Evolutionary conservation across 2,329 filamentous ascomycete genomes (phyloP).

Genomic region (Delphinella strobiligena): DNA sequence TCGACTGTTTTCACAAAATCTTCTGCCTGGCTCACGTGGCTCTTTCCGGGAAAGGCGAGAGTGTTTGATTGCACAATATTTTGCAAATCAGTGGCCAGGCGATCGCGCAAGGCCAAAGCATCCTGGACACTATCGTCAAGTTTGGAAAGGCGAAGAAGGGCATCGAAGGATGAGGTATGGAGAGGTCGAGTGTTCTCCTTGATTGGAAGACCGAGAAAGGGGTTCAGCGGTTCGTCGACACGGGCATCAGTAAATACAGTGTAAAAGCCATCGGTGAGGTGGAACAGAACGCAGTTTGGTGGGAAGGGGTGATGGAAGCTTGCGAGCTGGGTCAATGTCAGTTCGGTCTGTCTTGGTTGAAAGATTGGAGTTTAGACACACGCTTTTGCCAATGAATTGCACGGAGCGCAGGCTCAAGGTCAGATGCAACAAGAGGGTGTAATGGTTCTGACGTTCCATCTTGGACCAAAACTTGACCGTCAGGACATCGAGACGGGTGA

Average conservation of each 20-base stretch:
- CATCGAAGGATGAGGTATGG: conserved; percentile 72
- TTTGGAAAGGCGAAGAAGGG: conserved; percentile 77
- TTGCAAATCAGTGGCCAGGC: conserved; percentile 69
- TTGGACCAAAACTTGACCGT: conserved; percentile 65
- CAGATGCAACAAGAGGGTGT: conserved; percentile 60
- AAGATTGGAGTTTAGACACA: conserved; percentile 23
- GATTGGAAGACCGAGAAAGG: conserved; percentile 20
- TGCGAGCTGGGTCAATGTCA: conserved; percentile 30
- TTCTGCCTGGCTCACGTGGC: conserved; percentile 28
- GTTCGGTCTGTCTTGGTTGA: neutral
- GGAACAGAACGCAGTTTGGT: conserved; percentile 71
- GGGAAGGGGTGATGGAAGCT: conserved; percentile 61
- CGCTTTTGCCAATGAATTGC: conserved; percentile 61
- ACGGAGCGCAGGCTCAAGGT: conserved; percentile 58
- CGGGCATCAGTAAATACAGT: conserved; percentile 59
- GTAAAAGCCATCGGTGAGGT: conserved; percentile 79
- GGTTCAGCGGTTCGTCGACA: conserved; percentile 24
- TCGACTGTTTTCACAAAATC: conserved; percentile 33
- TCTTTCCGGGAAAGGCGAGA: conserved; percentile 22
- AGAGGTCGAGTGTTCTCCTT: conserved; percentile 34
- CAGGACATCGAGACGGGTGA: conserved; percentile 55
- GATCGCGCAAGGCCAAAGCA: conserved; percentile 63
- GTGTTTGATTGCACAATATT: conserved; percentile 27
- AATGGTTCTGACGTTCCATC: conserved; percentile 38
- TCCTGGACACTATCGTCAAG: conserved; percentile 87